Percentiles rank a stretch among this genome's conserved stretches.
phyloP scores from a whole-genome alignment of 176 grass and related monocot species.

The Saccharum spontaneum region DNA sequence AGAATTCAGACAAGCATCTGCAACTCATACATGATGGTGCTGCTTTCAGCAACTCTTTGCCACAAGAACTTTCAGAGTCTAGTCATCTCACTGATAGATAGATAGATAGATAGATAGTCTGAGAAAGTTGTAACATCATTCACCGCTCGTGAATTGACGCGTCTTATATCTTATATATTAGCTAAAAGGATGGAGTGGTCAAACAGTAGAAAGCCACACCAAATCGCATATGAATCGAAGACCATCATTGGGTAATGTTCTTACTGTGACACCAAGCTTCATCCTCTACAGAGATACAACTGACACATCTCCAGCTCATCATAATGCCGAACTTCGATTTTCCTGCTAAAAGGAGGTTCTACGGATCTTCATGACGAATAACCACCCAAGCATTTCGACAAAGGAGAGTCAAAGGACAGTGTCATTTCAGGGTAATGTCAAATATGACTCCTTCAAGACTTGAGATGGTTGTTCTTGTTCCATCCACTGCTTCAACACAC shows the following conservation, averaged over 20 bases:
- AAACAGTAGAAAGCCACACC: neutral
- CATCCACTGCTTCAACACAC: constrained; percentile 64
- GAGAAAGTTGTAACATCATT: constrained; percentile 22
- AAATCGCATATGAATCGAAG: neutral
- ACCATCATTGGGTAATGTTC: constrained; percentile 15
- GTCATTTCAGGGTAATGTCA: constrained; percentile 64
- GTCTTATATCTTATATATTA: neutral
- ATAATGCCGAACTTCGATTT: constrained; percentile 18
- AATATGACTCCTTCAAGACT: constrained; percentile 89
- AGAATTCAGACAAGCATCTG: constrained; percentile 22
- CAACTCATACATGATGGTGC: constrained; percentile 26
- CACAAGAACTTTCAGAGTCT: constrained; percentile 29
- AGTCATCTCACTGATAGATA: constrained; percentile 31
- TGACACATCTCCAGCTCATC: constrained; percentile 7
- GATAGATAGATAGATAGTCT: neutral
- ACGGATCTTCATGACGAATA: neutral
- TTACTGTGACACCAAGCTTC: neutral
- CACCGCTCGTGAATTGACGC: neutral
- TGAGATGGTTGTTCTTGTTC: constrained; percentile 60
- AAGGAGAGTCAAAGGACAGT: neutral
- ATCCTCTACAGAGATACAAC: neutral
- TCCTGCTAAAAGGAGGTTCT: constrained; percentile 5
- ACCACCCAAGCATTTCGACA: constrained; percentile 2
- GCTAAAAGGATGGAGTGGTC: neutral
- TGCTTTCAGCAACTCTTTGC: constrained; percentile 36